A percentile compares a stretch with the other conserved stretches of the same genome.
phyloP scores from a whole-genome alignment of 2,329 filamentous ascomycete genomes.

The Colletotrichum sublineola region DNA sequence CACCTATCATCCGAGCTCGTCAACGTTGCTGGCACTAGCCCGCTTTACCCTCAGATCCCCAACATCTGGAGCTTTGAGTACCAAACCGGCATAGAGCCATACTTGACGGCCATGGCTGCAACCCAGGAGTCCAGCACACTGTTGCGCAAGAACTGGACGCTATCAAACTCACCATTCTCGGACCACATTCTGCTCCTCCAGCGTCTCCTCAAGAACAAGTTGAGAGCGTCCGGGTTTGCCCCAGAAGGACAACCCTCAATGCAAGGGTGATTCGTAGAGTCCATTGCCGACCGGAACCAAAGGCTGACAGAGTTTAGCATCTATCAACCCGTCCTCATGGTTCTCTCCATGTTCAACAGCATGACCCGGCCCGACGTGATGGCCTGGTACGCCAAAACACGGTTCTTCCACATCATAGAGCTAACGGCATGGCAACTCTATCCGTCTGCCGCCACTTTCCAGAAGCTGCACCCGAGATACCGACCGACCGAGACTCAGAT shows the following conservation, averaged over 20 bases:
- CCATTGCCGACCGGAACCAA: not conserved
- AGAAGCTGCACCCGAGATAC: conserved; percentile 48
- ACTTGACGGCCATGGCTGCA: conserved; percentile 46
- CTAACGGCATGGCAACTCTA: conserved; percentile 52
- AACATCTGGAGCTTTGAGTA: conserved; percentile 51
- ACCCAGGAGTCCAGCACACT: conserved; percentile 44
- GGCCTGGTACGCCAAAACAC: conserved; percentile 56
- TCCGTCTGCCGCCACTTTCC: conserved; percentile 47
- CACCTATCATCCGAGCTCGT: conserved; percentile 17
- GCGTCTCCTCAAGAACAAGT: conserved; percentile 46
- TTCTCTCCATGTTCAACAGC: conserved; percentile 53
- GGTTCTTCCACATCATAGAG: conserved; percentile 52
- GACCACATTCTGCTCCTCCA: conserved; percentile 50
- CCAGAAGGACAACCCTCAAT: conserved; percentile 15
- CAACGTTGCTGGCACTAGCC: conserved; percentile 32
- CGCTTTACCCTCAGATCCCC: conserved; percentile 47
- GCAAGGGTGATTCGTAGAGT: conserved; percentile 6
- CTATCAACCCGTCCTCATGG: conserved; percentile 50
- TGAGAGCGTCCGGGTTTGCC: conserved; percentile 40
- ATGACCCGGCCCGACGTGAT: conserved; percentile 53
- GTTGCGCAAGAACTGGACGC: conserved; percentile 46
- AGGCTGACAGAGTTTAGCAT: not conserved
- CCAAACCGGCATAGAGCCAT: conserved; percentile 49
- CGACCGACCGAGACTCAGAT: conserved; percentile 48
- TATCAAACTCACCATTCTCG: conserved; percentile 50